Conservation (phyloP, 2,329 filamentous ascomycete genomes). For the Laburnicola sp. region DNA sequence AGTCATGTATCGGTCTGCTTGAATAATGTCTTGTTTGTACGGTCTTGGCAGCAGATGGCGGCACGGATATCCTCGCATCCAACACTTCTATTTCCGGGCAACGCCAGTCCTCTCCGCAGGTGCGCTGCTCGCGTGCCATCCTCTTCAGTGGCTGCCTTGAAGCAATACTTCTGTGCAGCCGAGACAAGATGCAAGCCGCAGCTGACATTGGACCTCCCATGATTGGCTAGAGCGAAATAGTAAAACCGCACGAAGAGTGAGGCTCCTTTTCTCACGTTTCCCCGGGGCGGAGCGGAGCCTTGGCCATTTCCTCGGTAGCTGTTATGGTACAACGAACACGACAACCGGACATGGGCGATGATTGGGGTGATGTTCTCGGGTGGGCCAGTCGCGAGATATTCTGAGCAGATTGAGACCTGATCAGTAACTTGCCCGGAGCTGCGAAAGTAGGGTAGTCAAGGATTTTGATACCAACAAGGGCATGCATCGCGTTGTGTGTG, state of each 20-base stretch:
- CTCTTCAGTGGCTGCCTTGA: not conserved
- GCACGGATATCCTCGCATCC: too few species aligned
- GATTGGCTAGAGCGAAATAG: not conserved
- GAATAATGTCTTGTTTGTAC: not conserved
- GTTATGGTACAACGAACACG: not conserved
- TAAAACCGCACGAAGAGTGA: not conserved
- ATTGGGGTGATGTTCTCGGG: too few species aligned
- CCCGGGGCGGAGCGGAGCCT: slow-evolving; percentile 2
- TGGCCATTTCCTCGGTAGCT: not conserved
- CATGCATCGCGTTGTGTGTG: too few species aligned
- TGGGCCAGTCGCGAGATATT: too few species aligned
- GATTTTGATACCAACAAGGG: too few species aligned
- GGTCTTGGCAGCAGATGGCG: not conserved
- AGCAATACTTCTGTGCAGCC: slow-evolving; percentile 1
- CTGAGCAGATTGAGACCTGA: too few species aligned
- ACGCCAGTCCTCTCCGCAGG: not conserved
- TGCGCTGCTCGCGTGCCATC: not conserved
- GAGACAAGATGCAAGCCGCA: not conserved
- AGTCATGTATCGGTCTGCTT: not conserved
- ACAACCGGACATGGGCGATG: too few species aligned
- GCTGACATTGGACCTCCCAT: not conserved
- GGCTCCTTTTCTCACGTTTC: not conserved
- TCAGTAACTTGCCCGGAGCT: too few species aligned
- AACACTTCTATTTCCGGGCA: not conserved
- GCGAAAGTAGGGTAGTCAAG: too few species aligned